phyloP scores from a whole-genome alignment of 1,284 basidiomycete genomes.

The Pseudozyma sp. region DNA sequence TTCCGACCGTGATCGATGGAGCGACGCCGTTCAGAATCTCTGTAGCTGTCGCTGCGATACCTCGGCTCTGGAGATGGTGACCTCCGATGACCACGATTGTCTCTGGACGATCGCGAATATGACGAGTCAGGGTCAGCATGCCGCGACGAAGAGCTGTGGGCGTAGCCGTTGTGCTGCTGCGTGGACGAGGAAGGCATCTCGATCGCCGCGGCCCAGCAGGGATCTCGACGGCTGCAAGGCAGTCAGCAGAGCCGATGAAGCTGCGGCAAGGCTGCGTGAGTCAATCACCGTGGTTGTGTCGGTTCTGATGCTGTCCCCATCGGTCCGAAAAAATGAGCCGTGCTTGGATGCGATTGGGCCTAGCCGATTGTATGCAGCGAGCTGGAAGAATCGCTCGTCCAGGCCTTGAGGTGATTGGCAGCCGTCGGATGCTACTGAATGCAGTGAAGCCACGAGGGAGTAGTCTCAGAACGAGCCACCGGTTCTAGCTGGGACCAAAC shows the following conservation, averaged over 20 bases:
- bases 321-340: background rate
- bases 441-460: no score
- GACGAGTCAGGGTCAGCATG: constrained; percentile 11
- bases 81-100: constrained; percentile 4
- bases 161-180: constrained; percentile 11
- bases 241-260: background rate
- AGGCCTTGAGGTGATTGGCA: no score
- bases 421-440: no score
- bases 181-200: constrained; percentile 25
- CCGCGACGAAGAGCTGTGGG: constrained; percentile 24
- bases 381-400: no score
- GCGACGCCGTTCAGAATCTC: constrained; percentile 7
- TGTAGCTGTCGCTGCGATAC: constrained; percentile 1
- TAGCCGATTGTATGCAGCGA: no score
- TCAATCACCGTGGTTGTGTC: background rate
- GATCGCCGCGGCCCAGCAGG: background rate
- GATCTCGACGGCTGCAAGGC: background rate
- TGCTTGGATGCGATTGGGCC: no score
- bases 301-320: constrained; percentile 4
- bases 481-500: no score
- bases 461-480: no score
- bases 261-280: constrained; percentile 1
- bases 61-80: constrained; percentile 10
- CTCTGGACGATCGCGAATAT: constrained; percentile 12
- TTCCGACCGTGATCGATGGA: constrained; percentile 1